phyloP scores from a whole-genome alignment of 1,284 basidiomycete genomes.

The Neotropicomus parvogracilis region DNA sequence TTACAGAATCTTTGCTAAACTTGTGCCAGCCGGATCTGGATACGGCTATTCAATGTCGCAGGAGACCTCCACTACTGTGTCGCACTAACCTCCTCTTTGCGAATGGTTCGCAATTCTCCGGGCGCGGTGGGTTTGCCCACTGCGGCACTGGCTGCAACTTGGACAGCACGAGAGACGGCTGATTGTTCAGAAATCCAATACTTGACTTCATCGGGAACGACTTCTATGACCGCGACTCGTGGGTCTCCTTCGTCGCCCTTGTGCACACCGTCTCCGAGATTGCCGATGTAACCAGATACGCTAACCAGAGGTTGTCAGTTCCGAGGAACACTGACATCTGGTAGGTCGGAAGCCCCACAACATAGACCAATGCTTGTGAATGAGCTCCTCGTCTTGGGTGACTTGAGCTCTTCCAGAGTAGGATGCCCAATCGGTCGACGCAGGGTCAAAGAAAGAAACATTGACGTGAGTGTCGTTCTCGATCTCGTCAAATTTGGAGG shows the following conservation, averaged over 20 bases:
- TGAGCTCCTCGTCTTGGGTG: constrained; percentile 57
- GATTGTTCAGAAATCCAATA: constrained; percentile 66
- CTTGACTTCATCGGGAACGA: constrained; percentile 77
- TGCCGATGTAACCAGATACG: constrained; percentile 79
- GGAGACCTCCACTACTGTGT: neutral
- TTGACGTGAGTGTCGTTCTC: constrained; percentile 76
- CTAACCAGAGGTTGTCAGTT: constrained; percentile 33
- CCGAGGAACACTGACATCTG: neutral
- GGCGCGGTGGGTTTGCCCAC: constrained; percentile 57
- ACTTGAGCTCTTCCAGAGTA: constrained; percentile 74
- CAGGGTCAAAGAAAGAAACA: constrained; percentile 72
- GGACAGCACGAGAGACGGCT: constrained; percentile 43
- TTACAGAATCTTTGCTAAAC: constrained; percentile 16
- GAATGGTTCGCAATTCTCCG: constrained; percentile 62
- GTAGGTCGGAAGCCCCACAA: constrained; percentile 39
- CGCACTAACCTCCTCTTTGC: constrained; percentile 52
- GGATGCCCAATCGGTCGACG: constrained; percentile 81
- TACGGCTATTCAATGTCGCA: constrained; percentile 1
- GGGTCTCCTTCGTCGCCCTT: constrained; percentile 81
- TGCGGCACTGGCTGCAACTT: constrained; percentile 53
- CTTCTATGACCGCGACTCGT: constrained; percentile 76
- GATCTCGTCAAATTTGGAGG: constrained; percentile 76
- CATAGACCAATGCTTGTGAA: constrained; percentile 69
- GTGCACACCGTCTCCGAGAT: constrained; percentile 84
- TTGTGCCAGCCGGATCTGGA: constrained; percentile 32